Evolutionary conservation across 73 alveolate genomes (phyloP).

Genomic region (Paramecium bursaria): DNA sequence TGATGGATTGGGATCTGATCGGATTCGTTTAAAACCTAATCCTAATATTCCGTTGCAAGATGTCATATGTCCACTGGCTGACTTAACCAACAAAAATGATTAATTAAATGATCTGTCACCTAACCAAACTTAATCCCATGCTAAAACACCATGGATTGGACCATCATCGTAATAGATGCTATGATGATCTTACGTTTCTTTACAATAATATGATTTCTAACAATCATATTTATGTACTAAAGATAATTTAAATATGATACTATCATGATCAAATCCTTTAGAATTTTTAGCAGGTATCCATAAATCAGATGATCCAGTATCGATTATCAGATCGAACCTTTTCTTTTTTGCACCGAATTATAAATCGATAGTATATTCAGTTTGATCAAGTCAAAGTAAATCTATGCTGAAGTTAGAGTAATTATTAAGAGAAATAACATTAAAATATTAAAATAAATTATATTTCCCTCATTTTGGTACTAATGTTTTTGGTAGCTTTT

Average conservation of each 20-base stretch:
- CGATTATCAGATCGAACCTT: constrained; percentile 29
- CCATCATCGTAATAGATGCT: constrained; percentile 45
- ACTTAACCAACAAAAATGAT: constrained; percentile 15
- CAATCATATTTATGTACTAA: constrained; percentile 42
- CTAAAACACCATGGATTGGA: constrained; percentile 22
- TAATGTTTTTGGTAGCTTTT: background rate
- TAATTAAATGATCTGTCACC: constrained; percentile 3
- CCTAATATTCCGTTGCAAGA: constrained; percentile 37
- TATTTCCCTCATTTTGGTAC: background rate
- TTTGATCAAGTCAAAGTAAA: constrained; percentile 33
- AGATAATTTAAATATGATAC: background rate
- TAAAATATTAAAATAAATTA: no score
- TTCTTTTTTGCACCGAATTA: constrained; percentile 22
- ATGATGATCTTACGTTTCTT: background rate
- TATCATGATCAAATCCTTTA: background rate
- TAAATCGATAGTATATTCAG: background rate
- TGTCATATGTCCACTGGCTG: constrained; percentile 20
- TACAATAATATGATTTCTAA: background rate
- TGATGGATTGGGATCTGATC: constrained; percentile 15
- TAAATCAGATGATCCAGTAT: constrained; percentile 59
- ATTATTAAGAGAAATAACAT: background rate
- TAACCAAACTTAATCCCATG: constrained; percentile 63
- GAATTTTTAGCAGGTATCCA: constrained; percentile 24
- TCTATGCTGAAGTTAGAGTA: background rate
- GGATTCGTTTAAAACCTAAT: constrained; percentile 16